Base-by-base conservation (phyloP, 1,284 basidiomycete species). In the Ceratobasidium sp. region DNA sequence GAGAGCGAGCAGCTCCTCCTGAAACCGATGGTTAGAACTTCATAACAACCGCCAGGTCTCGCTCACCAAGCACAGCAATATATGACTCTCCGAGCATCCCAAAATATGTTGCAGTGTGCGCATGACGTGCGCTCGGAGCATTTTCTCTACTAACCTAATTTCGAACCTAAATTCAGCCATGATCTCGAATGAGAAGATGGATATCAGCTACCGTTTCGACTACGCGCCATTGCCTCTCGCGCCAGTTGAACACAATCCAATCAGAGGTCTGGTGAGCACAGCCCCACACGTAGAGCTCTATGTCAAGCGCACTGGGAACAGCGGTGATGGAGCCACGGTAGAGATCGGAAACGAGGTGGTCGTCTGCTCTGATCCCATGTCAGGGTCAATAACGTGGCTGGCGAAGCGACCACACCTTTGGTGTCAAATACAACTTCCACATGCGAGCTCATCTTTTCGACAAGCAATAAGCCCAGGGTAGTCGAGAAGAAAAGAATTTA, bases 241-340 rank as follows among this genome's bases (percentile, higher is more conserved):
- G 20, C 62, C 62, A 65, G n/a, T 65, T 31, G 6, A 65, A 27
- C 25, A 54, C 62, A 31, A 65, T 38, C 62, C 62, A 65, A 31
- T 65, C 50, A 1, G 62, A 65, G 29, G 7, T 62, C 27, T 65
- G 62, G 27, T 40, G 32, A 27, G 62, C 35, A 32, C 62, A 65
- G 12, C 62, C 62, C 62, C 62, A 65, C 6, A 54, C 62, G 34
- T 65, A 65, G 10, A 65, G 49, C 34, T 65, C 62, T 6, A 50
- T 65, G 15, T 65, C 62, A 15, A 17, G 22, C 29, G 15, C 29
- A 8, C 29, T 29, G 20, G 62, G 62, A 12, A 65, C 50, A 15
- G 62, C 62, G 17, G 62, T 65, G 17, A 65, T 65, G 12, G 49
- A 53, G 13, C 62, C 62, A 0, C 62, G 62, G 49, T 65, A 53